These are phyloP conservation scores for Trichocomaceae sp. DNA, from an alignment of 2,329 filamentous ascomycete species.

Conservation along the genomic window DNA sequence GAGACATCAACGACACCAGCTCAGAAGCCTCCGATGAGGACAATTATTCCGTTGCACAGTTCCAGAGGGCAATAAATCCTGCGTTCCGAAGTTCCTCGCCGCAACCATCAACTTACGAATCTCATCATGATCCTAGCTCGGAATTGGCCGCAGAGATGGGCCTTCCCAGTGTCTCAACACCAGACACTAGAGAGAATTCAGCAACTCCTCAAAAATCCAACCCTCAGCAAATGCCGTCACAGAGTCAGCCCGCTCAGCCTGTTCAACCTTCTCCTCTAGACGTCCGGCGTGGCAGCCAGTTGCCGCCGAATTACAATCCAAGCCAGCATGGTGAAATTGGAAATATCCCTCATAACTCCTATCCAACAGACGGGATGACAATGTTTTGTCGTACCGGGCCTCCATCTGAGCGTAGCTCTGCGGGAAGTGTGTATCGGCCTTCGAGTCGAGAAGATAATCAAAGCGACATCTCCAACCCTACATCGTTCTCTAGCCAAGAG, in stretches of 20 bases:
- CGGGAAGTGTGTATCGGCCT: slow-evolving; percentile 63
- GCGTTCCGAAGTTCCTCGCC: slow-evolving; percentile 94
- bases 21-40: slow-evolving; percentile 87
- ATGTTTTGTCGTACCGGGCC: slow-evolving; percentile 83
- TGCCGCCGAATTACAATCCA: slow-evolving; percentile 44
- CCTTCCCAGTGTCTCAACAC: slow-evolving; percentile 46
- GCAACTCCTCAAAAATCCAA: slow-evolving; percentile 48
- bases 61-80: slow-evolving; percentile 89
- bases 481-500: slow-evolving; percentile 81
- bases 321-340: slow-evolving; percentile 61
- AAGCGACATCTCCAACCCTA: slow-evolving; percentile 85
- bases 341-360: slow-evolving; percentile 80
- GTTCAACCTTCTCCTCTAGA: slow-evolving; percentile 31
- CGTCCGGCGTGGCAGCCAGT: slow-evolving; percentile 33
- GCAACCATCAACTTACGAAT: slow-evolving; percentile 86
- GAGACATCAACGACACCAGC: slow-evolving; percentile 62
- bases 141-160: slow-evolving; percentile 63
- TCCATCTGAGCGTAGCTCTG: slow-evolving; percentile 62
- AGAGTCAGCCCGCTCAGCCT: slow-evolving; percentile 14
- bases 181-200: slow-evolving; percentile 47
- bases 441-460: slow-evolving; percentile 73
- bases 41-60: slow-evolving; percentile 89
- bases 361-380: slow-evolving; percentile 92
- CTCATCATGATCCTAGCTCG: slow-evolving; percentile 80
- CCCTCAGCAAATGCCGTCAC: slow-evolving; percentile 14